Percentiles rank a stretch among this genome's conserved stretches.
Evolutionary conservation across 257 asterid genomes (phyloP).

Genomic region (Solanum clarkiae): DNA sequence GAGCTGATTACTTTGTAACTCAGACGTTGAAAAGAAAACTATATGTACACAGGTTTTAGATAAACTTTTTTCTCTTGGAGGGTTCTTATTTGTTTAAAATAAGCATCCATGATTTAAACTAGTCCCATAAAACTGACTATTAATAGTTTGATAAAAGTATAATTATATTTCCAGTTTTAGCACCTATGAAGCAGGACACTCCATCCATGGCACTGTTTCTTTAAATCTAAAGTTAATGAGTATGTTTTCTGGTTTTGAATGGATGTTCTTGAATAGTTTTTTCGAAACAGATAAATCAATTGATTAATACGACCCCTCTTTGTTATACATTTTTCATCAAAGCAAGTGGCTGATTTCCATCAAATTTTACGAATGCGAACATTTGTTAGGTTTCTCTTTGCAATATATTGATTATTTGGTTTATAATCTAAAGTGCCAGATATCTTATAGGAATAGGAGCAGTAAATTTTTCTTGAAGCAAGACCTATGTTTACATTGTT

Average conservation of each 20-base stretch:
- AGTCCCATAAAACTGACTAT: not conserved
- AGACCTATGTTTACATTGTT: not conserved
- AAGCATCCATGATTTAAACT: not conserved
- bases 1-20: not conserved
- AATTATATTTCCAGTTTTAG: not conserved
- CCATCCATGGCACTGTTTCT: not conserved
- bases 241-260: not conserved
- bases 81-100: not conserved
- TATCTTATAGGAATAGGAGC: not conserved
- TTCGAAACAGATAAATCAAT: not conserved
- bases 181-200: not conserved
- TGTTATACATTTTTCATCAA: not conserved
- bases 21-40: not conserved
- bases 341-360: not conserved
- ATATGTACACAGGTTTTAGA: not conserved
- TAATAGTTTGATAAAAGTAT: not conserved
- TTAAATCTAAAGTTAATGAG: not conserved
- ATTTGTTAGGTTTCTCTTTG: not conserved
- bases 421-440: not conserved
- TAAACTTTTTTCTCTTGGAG: not conserved
- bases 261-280: not conserved
- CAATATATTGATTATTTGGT: not conserved
- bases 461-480: not conserved
- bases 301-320: not conserved
- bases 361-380: not conserved